Base-by-base conservation (phyloP, 75 land plant genomes). In the Adiantum capillusveneris region DNA sequence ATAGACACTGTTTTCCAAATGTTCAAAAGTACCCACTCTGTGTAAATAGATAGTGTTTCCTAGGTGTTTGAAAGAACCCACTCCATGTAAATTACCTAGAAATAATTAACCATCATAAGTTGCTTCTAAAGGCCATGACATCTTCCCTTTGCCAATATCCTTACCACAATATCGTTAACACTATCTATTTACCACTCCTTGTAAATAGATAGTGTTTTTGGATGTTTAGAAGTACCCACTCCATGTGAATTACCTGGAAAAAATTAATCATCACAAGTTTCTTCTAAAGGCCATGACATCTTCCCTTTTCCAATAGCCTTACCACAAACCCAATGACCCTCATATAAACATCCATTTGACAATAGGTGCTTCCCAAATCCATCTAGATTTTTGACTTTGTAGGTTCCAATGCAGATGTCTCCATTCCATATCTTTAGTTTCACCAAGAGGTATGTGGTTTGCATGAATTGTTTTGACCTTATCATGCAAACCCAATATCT, bases 41-140 rank as follows among this genome's bases (percentile, higher is more conserved):
- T n/a, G n/a, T n/a, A n/a, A n/a, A n/a, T n/a, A n/a, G n/a, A n/a
- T n/a, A n/a, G n/a, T n/a, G n/a, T n/a, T n/a, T n/a, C n/a, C n/a
- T n/a, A n/a, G n/a, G n/a, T n/a, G n/a, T n/a, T n/a, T n/a, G n/a
- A n/a, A n/a, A n/a, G 81, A 83, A 16, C 97, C 97, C 7, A 69
- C 65, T n/a, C 97, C 97, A 65, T 89, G 84, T 72, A 92, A n/a
- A n/a, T n/a, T n/a, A n/a, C n/a, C n/a, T 29, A 56, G 51, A 50
- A 62, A 65, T 59, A 81, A 82, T 16, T 79, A 73, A 1, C 88
- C 88, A 51, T 85, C 82, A 61, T 83, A 85, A 0, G 86, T 79
- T 11, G 88, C 82, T 3, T 82, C 82, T 21, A 67, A 68, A 0
- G 80, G 80, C 80, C 78, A 78, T 1, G 73, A 68, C 37, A 78